Conservation (phyloP, 305 asterid species). For the Salvia sclarea region DNA sequence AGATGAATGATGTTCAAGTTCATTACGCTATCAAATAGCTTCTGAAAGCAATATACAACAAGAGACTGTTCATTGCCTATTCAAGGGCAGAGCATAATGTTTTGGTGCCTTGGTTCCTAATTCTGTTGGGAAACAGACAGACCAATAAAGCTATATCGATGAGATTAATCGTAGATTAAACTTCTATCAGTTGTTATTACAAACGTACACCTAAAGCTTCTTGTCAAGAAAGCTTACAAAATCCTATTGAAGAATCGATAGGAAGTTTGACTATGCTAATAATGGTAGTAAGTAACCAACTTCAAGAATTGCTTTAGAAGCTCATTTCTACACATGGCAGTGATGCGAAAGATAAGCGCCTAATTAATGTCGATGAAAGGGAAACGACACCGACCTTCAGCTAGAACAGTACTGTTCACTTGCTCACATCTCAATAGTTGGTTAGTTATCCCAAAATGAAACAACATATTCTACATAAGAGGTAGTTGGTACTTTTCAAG, state of each 20-base stretch:
- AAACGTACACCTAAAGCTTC: neutral
- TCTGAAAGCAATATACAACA: constrained; percentile 2
- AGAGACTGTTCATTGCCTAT: neutral
- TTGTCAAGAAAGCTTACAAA: neutral
- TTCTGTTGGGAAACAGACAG: neutral
- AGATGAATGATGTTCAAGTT: constrained; percentile 1
- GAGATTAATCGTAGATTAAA: neutral
- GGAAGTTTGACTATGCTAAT: neutral
- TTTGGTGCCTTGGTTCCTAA: neutral
- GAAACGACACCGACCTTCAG: neutral
- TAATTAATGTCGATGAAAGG: neutral
- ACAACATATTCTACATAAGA: neutral
- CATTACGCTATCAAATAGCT: neutral
- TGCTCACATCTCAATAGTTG: neutral
- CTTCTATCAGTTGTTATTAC: neutral
- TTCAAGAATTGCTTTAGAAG: neutral
- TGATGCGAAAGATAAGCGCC: neutral
- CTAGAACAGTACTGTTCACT: neutral
- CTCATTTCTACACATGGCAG: neutral
- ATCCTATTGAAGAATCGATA: neutral
- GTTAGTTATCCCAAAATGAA: neutral
- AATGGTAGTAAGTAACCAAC: neutral
- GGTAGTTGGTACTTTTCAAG: neutral
- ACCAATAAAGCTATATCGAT: neutral
- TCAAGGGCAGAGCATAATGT: neutral